Conservation (phyloP, 441 rosid genomes). For the Erodium texanum region DNA sequence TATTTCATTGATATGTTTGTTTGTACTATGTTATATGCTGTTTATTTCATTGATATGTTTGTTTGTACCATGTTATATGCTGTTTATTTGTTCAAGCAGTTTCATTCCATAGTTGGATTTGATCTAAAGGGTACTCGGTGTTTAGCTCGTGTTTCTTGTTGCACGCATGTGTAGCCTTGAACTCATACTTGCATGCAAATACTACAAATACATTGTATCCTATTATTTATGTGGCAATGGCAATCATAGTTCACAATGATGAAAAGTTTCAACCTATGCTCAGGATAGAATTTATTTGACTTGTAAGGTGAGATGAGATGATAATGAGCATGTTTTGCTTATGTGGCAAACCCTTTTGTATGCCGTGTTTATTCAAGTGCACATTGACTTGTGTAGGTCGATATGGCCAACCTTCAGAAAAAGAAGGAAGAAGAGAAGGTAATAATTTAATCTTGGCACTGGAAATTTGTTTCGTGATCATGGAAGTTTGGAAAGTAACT, state of each 20-base stretch:
- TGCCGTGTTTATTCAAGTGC: not conserved
- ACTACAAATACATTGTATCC: not conserved
- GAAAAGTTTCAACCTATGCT: too few relatives aligned
- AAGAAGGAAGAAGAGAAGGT: conserved; percentile 90
- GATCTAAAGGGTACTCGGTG: not conserved
- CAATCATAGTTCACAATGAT: not conserved
- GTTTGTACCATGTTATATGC: not conserved
- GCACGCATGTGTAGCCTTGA: not conserved
- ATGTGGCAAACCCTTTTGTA: not conserved
- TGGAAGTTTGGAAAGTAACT: not conserved
- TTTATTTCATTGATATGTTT: not conserved
- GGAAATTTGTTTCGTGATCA: not conserved
- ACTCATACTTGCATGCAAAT: not conserved
- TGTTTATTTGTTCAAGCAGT: too few relatives aligned
- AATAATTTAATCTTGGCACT: not conserved
- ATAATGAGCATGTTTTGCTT: too few relatives aligned
- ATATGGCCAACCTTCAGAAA: conserved; percentile 60
- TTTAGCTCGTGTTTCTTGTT: not conserved
- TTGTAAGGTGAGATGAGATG: too few relatives aligned
- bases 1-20: not conserved
- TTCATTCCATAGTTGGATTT: not conserved
- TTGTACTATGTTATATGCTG: not conserved
- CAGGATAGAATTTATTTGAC: too few relatives aligned
- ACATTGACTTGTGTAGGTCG: conserved; percentile 34
- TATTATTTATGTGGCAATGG: not conserved